Conservation (phyloP, 306 rosid genomes). For the Fagus crenata region DNA sequence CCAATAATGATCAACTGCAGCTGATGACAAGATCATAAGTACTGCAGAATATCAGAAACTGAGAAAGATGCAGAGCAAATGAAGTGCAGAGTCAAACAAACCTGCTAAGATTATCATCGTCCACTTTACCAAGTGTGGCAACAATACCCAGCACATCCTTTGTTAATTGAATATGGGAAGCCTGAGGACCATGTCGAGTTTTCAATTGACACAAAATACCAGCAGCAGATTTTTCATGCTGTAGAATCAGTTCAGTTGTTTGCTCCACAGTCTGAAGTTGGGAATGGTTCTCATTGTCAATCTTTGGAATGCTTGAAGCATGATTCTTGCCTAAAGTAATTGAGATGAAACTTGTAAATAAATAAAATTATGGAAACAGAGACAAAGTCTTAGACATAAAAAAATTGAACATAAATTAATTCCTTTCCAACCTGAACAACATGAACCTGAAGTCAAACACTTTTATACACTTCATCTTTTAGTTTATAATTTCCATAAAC, state of each 20-base stretch:
- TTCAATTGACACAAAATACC: constrained; percentile 61
- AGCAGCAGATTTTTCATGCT: constrained; percentile 69
- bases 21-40: neutral
- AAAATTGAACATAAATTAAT: neutral
- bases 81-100: constrained; percentile 22
- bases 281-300: constrained; percentile 37
- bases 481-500: neutral
- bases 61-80: constrained; percentile 21
- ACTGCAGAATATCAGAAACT: neutral
- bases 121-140: constrained; percentile 66
- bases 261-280: constrained; percentile 49
- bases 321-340: constrained; percentile 51
- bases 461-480: neutral
- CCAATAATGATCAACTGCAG: constrained; percentile 1
- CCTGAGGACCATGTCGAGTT: constrained; percentile 51
- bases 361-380: constrained; percentile 13
- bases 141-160: constrained; percentile 81
- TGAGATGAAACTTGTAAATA: constrained; percentile 33
- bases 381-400: neutral
- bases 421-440: neutral
- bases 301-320: constrained; percentile 41
- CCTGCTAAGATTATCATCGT: constrained; percentile 74
- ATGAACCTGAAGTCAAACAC: neutral
- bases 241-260: constrained; percentile 53
- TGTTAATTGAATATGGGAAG: constrained; percentile 40